These are phyloP conservation scores for Megacollybia platyphylla DNA, from an alignment of 1,284 basidiomycete genomes.

Conservation along the genomic window DNA sequence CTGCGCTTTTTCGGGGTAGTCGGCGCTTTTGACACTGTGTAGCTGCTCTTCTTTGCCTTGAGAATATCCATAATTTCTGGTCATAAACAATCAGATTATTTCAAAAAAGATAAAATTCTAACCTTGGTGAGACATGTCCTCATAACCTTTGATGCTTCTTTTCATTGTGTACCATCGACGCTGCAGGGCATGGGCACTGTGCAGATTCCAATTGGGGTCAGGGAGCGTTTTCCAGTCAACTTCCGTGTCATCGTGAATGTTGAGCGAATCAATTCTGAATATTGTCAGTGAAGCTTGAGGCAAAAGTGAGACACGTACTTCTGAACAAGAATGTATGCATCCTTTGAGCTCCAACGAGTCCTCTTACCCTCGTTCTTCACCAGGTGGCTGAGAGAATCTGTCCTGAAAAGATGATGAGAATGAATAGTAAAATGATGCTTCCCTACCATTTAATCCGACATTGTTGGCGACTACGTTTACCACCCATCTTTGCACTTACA, in stretches of 20 bases:
- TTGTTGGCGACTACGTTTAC: conserved; percentile 62
- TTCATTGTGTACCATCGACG: conserved; percentile 72
- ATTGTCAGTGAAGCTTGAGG: conserved; percentile 4
- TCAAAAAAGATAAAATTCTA: conserved; percentile 8
- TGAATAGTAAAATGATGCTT: not conserved
- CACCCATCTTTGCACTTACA: conserved; percentile 66
- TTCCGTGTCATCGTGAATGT: conserved; percentile 69
- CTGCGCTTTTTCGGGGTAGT: conserved; percentile 21
- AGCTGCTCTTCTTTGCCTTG: conserved; percentile 51
- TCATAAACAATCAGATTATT: conserved; percentile 7
- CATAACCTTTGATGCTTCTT: conserved; percentile 55
- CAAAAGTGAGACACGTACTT: conserved; percentile 38
- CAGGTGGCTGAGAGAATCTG: conserved; percentile 57
- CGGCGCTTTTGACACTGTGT: conserved; percentile 21
- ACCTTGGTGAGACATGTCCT: conserved; percentile 71
- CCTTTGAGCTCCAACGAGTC: conserved; percentile 61
- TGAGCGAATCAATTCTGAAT: conserved; percentile 54
- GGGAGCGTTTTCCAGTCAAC: conserved; percentile 70
- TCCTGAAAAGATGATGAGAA: conserved; percentile 29
- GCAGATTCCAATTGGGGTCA: conserved; percentile 69
- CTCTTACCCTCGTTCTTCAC: conserved; percentile 57
- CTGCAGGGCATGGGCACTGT: conserved; percentile 67
- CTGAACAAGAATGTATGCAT: conserved; percentile 68
- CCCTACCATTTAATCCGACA: conserved; percentile 73
- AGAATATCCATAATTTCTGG: conserved; percentile 73